Conservation (phyloP, 495 filamentous ascomycete genomes). For the Xylaria longipes region DNA sequence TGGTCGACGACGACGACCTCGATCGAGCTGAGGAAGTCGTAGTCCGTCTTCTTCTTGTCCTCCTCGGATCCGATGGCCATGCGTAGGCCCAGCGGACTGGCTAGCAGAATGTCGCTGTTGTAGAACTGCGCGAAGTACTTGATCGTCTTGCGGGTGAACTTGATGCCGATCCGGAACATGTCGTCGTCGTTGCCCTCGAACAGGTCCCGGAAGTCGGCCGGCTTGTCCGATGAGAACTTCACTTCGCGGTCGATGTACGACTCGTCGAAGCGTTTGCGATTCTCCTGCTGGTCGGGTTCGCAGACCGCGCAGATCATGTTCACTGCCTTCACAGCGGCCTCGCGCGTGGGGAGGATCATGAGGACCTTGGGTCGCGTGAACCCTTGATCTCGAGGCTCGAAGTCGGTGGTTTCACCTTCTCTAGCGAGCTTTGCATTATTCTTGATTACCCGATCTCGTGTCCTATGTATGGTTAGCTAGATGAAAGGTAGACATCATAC, state of each 20-base stretch:
- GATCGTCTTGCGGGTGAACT: constrained; percentile 93
- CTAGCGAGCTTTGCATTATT: constrained; percentile 79
- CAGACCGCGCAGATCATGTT: constrained; percentile 74
- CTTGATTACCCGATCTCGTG: constrained; percentile 88
- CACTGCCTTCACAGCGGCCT: constrained; percentile 79
- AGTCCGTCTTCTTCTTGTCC: constrained; percentile 76
- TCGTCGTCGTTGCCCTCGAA: constrained; percentile 96
- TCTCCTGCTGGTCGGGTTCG: constrained; percentile 90
- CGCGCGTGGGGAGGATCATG: constrained; percentile 84
- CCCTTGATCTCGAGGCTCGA: constrained; percentile 90
- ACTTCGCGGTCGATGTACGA: constrained; percentile 71
- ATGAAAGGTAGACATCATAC: background rate
- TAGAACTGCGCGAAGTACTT: constrained; percentile 97
- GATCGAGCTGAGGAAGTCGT: constrained; percentile 91
- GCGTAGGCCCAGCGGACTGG: constrained; percentile 84
- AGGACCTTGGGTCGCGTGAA: constrained; percentile 95
- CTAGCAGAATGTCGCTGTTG: constrained; percentile 92
- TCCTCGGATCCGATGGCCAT: constrained; percentile 84
- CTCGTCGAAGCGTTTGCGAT: constrained; percentile 89
- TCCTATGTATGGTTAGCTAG: constrained; percentile 52
- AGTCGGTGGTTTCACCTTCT: constrained; percentile 59
- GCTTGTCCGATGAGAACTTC: constrained; percentile 73
- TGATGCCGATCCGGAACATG: constrained; percentile 90
- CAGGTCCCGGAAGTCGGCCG: constrained; percentile 86
- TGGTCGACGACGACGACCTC: constrained; percentile 91